A percentile compares a stretch with the other conserved stretches of the same genome.
Conservation (phyloP, 1,284 basidiomycete genomes). For the Takashimella tepidaria region DNA sequence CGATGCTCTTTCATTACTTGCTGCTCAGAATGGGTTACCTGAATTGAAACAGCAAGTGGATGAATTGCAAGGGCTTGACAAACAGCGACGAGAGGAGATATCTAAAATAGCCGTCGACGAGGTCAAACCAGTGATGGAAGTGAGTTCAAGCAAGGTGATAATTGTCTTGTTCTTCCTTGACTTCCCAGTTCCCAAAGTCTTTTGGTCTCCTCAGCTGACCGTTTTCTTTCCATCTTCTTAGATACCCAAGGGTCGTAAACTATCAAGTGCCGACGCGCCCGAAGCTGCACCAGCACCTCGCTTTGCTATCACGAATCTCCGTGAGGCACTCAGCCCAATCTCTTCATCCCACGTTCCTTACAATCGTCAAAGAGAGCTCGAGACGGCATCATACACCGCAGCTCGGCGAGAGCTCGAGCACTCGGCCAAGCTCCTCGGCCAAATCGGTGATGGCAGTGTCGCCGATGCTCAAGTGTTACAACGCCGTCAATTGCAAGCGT, state of each 20-base stretch:
- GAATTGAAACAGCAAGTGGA: conserved; percentile 21
- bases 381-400: conserved; percentile 77
- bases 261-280: conserved; percentile 1
- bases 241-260: background rate
- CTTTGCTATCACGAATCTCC: conserved; percentile 60
- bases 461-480: conserved; percentile 49
- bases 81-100: conserved; percentile 23
- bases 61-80: conserved; percentile 23
- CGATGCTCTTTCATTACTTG: conserved; percentile 23
- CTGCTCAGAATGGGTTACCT: conserved; percentile 11
- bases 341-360: conserved; percentile 40
- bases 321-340: conserved; percentile 61
- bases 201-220: background rate
- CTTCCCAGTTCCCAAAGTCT: too few relatives aligned
- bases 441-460: conserved; percentile 55
- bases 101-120: conserved; percentile 29
- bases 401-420: conserved; percentile 67
- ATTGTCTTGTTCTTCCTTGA: background rate
- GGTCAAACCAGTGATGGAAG: conserved; percentile 35
- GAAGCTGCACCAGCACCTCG: conserved; percentile 20
- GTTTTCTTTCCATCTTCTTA: too few relatives aligned
- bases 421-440: conserved; percentile 58
- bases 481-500: conserved; percentile 59
- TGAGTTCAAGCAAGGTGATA: conserved; percentile 6
- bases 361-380: conserved; percentile 75